phyloP scores from a whole-genome alignment of 345 rosid species.

The Balakata baccata region DNA sequence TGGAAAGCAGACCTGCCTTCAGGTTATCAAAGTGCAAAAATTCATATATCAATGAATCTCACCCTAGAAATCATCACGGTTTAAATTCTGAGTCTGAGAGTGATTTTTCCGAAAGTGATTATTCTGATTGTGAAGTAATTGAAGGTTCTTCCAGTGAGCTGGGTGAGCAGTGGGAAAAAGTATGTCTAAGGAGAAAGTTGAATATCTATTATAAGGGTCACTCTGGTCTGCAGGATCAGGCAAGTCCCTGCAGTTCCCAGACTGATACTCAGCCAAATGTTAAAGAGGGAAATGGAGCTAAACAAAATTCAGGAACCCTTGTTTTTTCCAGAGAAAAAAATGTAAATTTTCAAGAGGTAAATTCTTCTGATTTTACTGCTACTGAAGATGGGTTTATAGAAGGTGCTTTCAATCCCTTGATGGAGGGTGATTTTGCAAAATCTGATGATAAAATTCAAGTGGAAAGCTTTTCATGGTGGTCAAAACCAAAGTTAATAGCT shows the following conservation, averaged over 20 bases:
- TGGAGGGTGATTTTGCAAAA: conserved; percentile 3
- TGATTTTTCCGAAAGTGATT: conserved; percentile 14
- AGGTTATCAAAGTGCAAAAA: conserved; percentile 44
- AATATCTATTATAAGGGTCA: conserved; percentile 30
- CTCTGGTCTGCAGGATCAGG: conserved; percentile 29
- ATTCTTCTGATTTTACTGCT: conserved; percentile 22
- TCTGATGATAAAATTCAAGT: not conserved
- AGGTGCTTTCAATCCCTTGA: conserved; percentile 17
- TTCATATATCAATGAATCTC: conserved; percentile 18
- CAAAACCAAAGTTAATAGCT: not conserved
- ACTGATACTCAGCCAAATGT: conserved; percentile 23
- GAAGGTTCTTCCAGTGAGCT: conserved; percentile 55
- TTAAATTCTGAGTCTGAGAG: conserved; percentile 14
- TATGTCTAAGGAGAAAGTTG: conserved; percentile 39
- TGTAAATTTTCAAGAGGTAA: conserved; percentile 23
- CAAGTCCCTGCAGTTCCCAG: conserved; percentile 28
- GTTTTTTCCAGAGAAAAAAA: conserved; percentile 27
- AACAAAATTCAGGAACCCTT: conserved; percentile 22
- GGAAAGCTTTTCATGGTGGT: conserved; percentile 7
- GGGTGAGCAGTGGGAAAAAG: conserved; percentile 67
- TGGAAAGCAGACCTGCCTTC: conserved; percentile 37
- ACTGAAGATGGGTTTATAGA: conserved; percentile 22
- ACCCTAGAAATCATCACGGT: conserved; percentile 16
- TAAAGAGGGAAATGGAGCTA: conserved; percentile 23
- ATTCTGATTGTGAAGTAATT: conserved; percentile 38